These are phyloP conservation scores for Tremellales sp. DNA, from an alignment of 1,284 basidiomycete genomes.

Conservation along the genomic window DNA sequence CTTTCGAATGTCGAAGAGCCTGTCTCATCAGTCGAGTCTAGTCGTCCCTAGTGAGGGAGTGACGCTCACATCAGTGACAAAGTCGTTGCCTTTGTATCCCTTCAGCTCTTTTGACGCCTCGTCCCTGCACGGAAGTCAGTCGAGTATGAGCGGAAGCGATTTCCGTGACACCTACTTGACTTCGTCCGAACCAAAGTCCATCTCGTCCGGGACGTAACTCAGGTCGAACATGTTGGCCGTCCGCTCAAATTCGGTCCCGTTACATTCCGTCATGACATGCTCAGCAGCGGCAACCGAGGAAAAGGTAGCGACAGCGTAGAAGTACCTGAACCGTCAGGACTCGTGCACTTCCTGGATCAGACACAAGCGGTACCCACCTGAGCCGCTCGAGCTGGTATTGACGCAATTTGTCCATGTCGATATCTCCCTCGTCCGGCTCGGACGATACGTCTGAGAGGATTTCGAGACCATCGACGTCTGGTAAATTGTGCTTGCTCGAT, in stretches of 20 bases:
- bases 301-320: constrained; percentile 92
- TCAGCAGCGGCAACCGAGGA: constrained; percentile 72
- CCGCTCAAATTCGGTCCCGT: constrained; percentile 93
- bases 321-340: constrained; percentile 63
- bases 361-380: constrained; percentile 65
- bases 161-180: constrained; percentile 53
- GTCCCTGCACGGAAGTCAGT: constrained; percentile 55
- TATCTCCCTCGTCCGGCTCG: constrained; percentile 57
- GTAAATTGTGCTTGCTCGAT: constrained; percentile 2
- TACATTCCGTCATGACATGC: constrained; percentile 79
- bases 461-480: constrained; percentile 31
- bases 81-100: constrained; percentile 81
- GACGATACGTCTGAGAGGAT: constrained; percentile 38
- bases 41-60: neutral
- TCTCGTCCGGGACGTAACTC: constrained; percentile 87
- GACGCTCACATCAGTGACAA: constrained; percentile 77
- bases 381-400: constrained; percentile 92
- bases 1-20: constrained; percentile 97
- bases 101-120: constrained; percentile 68
- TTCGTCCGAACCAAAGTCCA: constrained; percentile 79
- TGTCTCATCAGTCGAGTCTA: constrained; percentile 36
- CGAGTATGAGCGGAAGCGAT: neutral
- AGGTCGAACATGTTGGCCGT: constrained; percentile 96
- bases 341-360: constrained; percentile 82
- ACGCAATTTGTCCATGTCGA: constrained; percentile 77